phyloP scores from a whole-genome alignment of 2,329 filamentous ascomycete genomes.

The Sarocladiaceae sp. region DNA sequence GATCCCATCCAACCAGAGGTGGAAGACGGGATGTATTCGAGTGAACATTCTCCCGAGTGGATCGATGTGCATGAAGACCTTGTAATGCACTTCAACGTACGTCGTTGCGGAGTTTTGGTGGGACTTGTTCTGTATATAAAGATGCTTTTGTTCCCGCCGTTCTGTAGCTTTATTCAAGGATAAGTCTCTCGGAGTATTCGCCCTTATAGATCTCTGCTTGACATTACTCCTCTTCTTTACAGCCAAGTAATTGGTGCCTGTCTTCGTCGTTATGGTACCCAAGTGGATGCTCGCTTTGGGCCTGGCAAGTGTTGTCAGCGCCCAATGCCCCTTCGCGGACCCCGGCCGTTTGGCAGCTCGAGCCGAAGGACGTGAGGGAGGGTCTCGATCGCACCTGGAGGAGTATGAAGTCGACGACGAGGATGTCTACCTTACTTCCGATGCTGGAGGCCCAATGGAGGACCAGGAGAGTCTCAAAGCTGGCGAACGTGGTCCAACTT shows the following conservation, averaged over 20 bases:
- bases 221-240: background rate
- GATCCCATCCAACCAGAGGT: background rate
- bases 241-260: background rate
- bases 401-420: slow-evolving; percentile 48
- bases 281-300: slow-evolving; percentile 20
- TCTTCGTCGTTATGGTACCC: slow-evolving; percentile 20
- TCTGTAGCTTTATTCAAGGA: background rate
- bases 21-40: background rate
- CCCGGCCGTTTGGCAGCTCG: slow-evolving; percentile 20
- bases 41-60: slow-evolving; percentile 1
- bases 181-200: background rate
- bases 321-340: slow-evolving; percentile 31
- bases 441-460: slow-evolving; percentile 63
- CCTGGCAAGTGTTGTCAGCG: slow-evolving; percentile 21
- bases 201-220: too few species aligned
- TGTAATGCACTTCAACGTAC: background rate
- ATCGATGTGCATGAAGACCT: background rate
- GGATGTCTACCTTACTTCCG: slow-evolving; percentile 55
- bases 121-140: background rate
- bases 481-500: slow-evolving; percentile 62
- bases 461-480: slow-evolving; percentile 64
- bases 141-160: background rate
- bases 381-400: slow-evolving; percentile 26
- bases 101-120: background rate
- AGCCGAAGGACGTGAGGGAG: slow-evolving; percentile 15